These are phyloP conservation scores for Manihot esculenta DNA, from an alignment of 441 rosid genomes.

Conservation along the genomic window DNA sequence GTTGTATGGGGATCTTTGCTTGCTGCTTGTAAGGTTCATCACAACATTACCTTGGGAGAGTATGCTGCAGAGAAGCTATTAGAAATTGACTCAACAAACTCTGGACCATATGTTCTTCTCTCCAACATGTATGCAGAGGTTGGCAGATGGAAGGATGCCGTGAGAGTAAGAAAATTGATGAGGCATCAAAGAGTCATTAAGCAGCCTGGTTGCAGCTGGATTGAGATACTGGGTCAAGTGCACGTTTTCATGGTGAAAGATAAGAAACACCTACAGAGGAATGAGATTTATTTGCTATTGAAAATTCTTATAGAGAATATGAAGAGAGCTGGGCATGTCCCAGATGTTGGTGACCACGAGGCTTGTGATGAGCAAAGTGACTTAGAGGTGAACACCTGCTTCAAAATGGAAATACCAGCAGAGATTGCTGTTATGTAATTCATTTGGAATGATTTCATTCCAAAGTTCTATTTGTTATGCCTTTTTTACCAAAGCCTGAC, in stretches of 20 bases:
- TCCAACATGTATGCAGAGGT: constrained; percentile 83
- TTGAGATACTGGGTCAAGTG: constrained; percentile 48
- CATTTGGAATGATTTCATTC: background rate
- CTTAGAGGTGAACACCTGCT: constrained; percentile 21
- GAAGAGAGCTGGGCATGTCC: constrained; percentile 50
- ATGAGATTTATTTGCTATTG: constrained; percentile 45
- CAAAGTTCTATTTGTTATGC: background rate
- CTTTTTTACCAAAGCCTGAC: no score
- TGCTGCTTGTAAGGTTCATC: constrained; percentile 71
- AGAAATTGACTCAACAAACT: constrained; percentile 56
- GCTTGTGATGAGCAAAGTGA: constrained; percentile 33
- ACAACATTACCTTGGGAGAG: constrained; percentile 52
- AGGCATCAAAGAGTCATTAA: constrained; percentile 57
- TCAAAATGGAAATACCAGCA: constrained; percentile 29
- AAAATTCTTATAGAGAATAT: constrained; percentile 44
- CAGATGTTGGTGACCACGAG: constrained; percentile 28
- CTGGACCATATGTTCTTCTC: constrained; percentile 84
- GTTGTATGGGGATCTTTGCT: constrained; percentile 84
- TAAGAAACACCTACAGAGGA: constrained; percentile 47
- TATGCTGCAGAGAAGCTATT: constrained; percentile 60
- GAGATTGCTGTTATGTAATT: constrained; percentile 28
- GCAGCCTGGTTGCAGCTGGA: constrained; percentile 90
- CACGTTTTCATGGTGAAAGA: constrained; percentile 78
- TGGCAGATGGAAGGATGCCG: constrained; percentile 62
- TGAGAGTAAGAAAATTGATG: constrained; percentile 55